phyloP scores from a whole-genome alignment of 805 yeast genomes.

The Pichia gijzeniarum region DNA sequence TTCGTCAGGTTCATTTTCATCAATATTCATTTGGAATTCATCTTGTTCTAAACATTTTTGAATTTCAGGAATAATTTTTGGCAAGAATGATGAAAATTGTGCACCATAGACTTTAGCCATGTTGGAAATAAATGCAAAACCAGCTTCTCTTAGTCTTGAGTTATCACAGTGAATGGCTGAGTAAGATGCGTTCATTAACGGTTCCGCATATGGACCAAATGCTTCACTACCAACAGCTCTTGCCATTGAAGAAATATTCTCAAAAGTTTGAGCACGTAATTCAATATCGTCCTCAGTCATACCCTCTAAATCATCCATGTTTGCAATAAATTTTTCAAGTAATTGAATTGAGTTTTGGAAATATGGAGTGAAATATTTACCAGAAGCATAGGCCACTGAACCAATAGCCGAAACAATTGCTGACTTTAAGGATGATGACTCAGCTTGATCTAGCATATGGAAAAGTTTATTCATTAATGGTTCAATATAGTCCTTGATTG shows the following conservation, averaged over 20 bases:
- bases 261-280: conserved; percentile 86
- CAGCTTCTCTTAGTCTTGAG: conserved; percentile 88
- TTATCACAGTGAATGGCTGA: conserved; percentile 68
- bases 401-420: conserved; percentile 94
- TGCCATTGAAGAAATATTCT: conserved; percentile 90
- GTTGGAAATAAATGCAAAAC: conserved; percentile 86
- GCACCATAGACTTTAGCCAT: conserved; percentile 93
- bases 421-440: conserved; percentile 65
- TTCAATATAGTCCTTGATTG: conserved; percentile 70
- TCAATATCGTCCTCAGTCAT: conserved; percentile 85
- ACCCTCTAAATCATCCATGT: conserved; percentile 61
- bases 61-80: conserved; percentile 75
- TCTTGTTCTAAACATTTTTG: conserved; percentile 79
- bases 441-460: conserved; percentile 71
- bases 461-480: conserved; percentile 87
- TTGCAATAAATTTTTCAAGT: conserved; percentile 74
- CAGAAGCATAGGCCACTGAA: conserved; percentile 93
- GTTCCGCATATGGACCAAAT: conserved; percentile 79
- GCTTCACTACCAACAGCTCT: conserved; percentile 92
- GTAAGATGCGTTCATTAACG: conserved; percentile 84
- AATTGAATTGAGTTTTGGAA: conserved; percentile 74
- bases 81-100: conserved; percentile 82
- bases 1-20: conserved; percentile 44
- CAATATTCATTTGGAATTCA: conserved; percentile 63
- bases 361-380: conserved; percentile 80